Base-by-base conservation (phyloP, 225 moss, liverwort and hornwort species). In the Polytrichum commune region DNA sequence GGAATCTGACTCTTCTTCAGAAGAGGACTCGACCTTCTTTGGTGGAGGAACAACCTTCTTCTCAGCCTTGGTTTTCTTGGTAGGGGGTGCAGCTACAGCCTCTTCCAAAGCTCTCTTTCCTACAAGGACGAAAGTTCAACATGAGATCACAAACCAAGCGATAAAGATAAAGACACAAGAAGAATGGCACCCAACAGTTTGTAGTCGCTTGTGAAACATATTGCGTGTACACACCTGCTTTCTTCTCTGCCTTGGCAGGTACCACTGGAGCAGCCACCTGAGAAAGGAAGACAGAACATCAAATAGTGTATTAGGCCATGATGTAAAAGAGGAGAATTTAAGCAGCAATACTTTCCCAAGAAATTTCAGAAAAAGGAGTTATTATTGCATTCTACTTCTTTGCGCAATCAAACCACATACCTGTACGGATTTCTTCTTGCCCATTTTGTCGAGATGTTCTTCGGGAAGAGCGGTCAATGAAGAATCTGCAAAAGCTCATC, bases 341-440 rank as follows among this genome's bases (percentile, higher is more conserved):
- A 46, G 16, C 7, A 16, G 46, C 3, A 13, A 13, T 10, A 10
- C 10, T 10, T 0, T 46, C 13, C 4, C 3, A 46, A 3, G 0
- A 0, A 46, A 0, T 46, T 13, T 16, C 13, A 46, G 0, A 16
- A 46, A 46, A 13, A 46, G 2, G 33, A 38, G 0, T 13, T 46
- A 16, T 3, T 46, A 16, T 46, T 46, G 16, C 0, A 46, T 4
- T 16, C 16, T 46, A 13, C 13, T 3, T 13, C 13, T 13, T 13
- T 16, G 16, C 46, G 46, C 13, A 4, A 46, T 46, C 4, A 4
- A 0, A 46, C 13, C 5, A 2, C 27, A 0, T 70, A 83, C 86
- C 86, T 78, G 76, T 53, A 69, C 78, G 32, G 83, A 62, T 74
- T 86, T 82, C 80, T 86, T 86, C 19, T 86, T 86, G 75, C 86